Base-by-base conservation (phyloP, 306 rosid genomes). In the Neltuma alba region DNA sequence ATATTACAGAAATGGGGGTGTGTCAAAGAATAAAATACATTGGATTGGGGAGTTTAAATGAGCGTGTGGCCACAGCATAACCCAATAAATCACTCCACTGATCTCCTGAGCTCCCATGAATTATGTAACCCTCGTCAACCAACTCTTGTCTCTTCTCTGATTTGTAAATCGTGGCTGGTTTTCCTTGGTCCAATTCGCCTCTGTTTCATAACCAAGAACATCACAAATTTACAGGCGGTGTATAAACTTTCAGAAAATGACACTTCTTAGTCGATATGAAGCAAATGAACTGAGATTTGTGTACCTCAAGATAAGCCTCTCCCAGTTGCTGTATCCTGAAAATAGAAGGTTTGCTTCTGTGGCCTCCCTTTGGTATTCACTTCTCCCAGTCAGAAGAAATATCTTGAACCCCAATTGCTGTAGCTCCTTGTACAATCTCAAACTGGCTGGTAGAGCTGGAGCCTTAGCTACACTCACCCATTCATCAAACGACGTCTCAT, bases 31-130 rank as follows among this genome's bases (percentile, higher is more conserved):
- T 87, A 74, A 86, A 91, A 73, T 95, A 95, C 96, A 92, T 89
- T 44, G 98, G 97, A 84, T 92, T 92, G 13, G 99, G 97, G 76
- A 95, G 91, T 78, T 95, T 95, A 75, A 95, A 95, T 60, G 98
- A 92, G 23, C 95, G 83, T 2, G 74, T 69, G 15, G 94, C 85
- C 5, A 87, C 70, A 48, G 98, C 90, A 83, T 38, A 86, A 58
- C 99, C 98, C 89, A 68, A 11, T 83, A 95, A 85, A 85, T 89
- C 97, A 77, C 95, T 95, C 99, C 99, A 95, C 20, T 91, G 99
- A 85, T 95, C 99, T 37, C 98, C 98, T 4, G 92, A 91, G 87
- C 77, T 89, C 31, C 99, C 99, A 21, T 88, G 96, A 67, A 95
- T 89, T n/a, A 65, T 83, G 65, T 87, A 91, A 28, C 97, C 97